These are phyloP conservation scores for Mortierella sp. DNA, from an alignment of 371 early-diverging fungal genomes.

Conservation along the genomic window DNA sequence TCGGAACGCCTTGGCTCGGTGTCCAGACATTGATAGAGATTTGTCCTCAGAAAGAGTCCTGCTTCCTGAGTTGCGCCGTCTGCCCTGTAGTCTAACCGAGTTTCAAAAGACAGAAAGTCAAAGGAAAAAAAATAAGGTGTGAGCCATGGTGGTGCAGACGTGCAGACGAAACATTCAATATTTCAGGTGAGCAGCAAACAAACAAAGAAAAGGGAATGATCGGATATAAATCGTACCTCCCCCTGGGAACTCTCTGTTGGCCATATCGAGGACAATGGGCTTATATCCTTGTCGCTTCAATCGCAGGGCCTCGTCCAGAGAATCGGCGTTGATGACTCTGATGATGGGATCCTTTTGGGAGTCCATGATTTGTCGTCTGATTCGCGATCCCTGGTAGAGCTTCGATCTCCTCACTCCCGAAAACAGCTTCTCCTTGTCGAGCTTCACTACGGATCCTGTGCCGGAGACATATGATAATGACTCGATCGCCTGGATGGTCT, in stretches of 20 bases:
- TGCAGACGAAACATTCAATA: conserved; percentile 11
- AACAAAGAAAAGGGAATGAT: not conserved
- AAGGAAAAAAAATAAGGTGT: conserved; percentile 2
- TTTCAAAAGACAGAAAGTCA: not conserved
- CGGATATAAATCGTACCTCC: conserved; percentile 47
- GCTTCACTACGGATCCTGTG: conserved; percentile 19
- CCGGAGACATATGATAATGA: conserved; percentile 36
- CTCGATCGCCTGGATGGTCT: conserved; percentile 45
- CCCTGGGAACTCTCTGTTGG: conserved; percentile 55
- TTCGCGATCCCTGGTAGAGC: conserved; percentile 45
- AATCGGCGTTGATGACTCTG: conserved; percentile 53
- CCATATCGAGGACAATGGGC: conserved; percentile 62
- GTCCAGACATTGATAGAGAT: conserved; percentile 58
- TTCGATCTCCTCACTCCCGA: conserved; percentile 47
- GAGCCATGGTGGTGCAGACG: not conserved
- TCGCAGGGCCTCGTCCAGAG: conserved; percentile 55
- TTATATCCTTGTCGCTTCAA: conserved; percentile 57
- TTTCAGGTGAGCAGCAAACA: conserved; percentile 1
- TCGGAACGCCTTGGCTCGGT: conserved; percentile 55
- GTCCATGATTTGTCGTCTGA: conserved; percentile 51
- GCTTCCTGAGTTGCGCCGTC: conserved; percentile 62
- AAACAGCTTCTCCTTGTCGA: conserved; percentile 45
- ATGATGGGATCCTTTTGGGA: conserved; percentile 52
- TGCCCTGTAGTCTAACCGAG: conserved; percentile 41
- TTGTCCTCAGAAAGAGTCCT: conserved; percentile 61